Evolutionary conservation across 257 asterid species (phyloP), one percentile per base, ranked within the genome.

Genomic region (Solanum etuberosum): DNA sequence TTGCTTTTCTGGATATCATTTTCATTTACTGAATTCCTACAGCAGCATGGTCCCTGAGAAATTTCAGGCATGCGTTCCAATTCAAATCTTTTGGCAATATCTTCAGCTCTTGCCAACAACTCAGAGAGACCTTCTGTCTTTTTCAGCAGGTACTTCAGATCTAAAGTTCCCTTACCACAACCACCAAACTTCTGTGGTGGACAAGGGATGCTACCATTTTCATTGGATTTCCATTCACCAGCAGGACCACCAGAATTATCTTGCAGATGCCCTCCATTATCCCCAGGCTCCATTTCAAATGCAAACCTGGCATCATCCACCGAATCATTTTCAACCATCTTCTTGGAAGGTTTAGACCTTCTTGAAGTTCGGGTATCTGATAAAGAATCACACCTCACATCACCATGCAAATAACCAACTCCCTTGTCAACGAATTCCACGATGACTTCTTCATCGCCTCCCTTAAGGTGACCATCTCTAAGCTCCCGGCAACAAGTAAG

Each of bases 401-500:
- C 38, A 74, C 96, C 98, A 83, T 91, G 96, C 91, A 95, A 85
- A 91, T 95, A 95, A 4, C 27, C 78, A 4, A 43, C 51, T 35
- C 89, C 93, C 13, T 87, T 89, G 82, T 87, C 86, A 31, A 51
- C 40, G 88, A 78, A 92, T 67, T 86, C 23, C 68, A 76, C 42
- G 76, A 57, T 42, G 23, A 88, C 91, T 85, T 68, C 72, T 85
- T 87, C 57, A 43, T 92, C 95, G 78, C 90, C 89, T 65, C 95
- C 95, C 68, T 35, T 91, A 40, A 94, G 88, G 81, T 71, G 63
- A 82, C 98, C 99, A 84, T 88, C 91, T 65, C 99, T 92, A 51
- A 97, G 90, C 92, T 97, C 99, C 87, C 82, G 92, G 86, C 97
- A 97, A 87, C 99, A 97, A 65, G 91, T 89, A 87, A 97, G 94